Conservation (phyloP, 768 basidiomycete genomes). For the Fistulinella prunicolor region DNA sequence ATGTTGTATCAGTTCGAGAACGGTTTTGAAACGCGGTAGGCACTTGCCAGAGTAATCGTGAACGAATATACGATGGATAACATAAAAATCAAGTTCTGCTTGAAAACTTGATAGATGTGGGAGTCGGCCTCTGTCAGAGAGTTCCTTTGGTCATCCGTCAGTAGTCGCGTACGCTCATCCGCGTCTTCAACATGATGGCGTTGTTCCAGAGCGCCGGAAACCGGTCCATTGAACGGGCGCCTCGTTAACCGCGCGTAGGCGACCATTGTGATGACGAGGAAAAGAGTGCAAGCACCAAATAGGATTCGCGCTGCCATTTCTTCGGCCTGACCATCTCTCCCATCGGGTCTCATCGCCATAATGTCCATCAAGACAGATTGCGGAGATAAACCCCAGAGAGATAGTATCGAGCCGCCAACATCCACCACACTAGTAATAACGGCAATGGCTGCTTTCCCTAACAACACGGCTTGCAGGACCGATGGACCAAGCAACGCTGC, state of each 20-base stretch:
- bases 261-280: conserved; percentile 50
- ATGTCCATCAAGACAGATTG: background rate
- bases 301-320: conserved; percentile 65
- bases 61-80: conserved; percentile 74
- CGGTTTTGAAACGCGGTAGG: background rate
- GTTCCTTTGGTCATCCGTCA: conserved; percentile 27
- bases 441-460: conserved; percentile 80
- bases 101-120: conserved; percentile 50
- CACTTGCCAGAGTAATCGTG: conserved; percentile 68
- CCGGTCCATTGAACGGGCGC: conserved; percentile 52
- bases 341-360: background rate
- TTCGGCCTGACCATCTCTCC: conserved; percentile 41
- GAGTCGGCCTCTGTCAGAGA: conserved; percentile 34
- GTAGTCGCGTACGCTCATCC: conserved; percentile 31
- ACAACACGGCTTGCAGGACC: conserved; percentile 70
- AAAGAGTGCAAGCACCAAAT: conserved; percentile 64
- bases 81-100: conserved; percentile 63
- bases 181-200: conserved; percentile 20
- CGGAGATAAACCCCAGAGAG: conserved; percentile 44
- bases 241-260: conserved; percentile 55
- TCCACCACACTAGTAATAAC: conserved; percentile 76
- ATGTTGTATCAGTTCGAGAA: background rate
- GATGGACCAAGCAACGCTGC: conserved; percentile 74
- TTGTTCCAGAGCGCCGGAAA: conserved; percentile 47
- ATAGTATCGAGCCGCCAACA: conserved; percentile 57